Base-by-base conservation (phyloP, 441 rosid genomes). In the Biscutella laevigata region DNA sequence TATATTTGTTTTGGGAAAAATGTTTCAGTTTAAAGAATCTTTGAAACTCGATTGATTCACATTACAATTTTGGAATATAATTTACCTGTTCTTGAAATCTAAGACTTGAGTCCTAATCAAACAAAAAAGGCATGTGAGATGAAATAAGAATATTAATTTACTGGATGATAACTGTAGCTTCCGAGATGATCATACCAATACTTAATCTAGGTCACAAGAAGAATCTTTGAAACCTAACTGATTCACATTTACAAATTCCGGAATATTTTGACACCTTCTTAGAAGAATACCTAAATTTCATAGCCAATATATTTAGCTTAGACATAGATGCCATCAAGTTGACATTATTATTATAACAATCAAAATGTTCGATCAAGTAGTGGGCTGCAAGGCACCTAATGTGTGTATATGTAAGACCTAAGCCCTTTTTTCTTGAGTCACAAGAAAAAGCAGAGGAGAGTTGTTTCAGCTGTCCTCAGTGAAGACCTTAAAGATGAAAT, bases 401-500 rank as follows among this genome's bases (percentile, higher is more conserved):
- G 40, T 32, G 50, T 34, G 35, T 44, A 28, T 33, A 46, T 36
- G 38, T 22, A 27, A 56, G 2, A 65, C 64, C 55, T 44, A 66
- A 66, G 6, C 28, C 25, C 9, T 3, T 42, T 9, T 52, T 19
- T 36, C 71, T 45, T 66, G 61, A 27, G 8, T 0, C 1, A 27
- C 28, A 53, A 46, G 71, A 45, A 37, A 54, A n/a, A n/a, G n/a
- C n/a, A n/a, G n/a, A 17, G 20, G 20, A 17, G 20, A 17, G 3
- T 17, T 17, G 2, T 17, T 17, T 17, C 20, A 17, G 20, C 4
- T 49, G 19, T 80, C 83, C 42, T 80, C 81, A 14, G 68, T 67
- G 30, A 80, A 77, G 41, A 71, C 74, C 48, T 61, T 77, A 64
- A 71, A 75, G 33, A 77, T 67, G 47, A 77, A 80, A 40, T 80